Evolutionary conservation across 306 rosid genomes (phyloP).

Genomic region (Datisca glomerata): DNA sequence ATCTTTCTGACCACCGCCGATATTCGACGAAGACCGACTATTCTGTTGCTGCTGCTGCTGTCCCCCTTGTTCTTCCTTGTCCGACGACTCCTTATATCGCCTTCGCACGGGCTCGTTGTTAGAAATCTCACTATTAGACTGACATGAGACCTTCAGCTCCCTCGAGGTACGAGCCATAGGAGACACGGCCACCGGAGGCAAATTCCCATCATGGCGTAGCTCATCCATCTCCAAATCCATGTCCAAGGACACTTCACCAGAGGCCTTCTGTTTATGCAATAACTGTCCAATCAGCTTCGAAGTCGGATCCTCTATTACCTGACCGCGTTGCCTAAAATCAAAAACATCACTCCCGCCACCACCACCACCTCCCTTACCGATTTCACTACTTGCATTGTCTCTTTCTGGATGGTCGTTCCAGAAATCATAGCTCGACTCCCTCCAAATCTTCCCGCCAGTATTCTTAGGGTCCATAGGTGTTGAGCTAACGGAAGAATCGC

Average conservation of each 20-base stretch:
- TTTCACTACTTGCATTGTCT: background rate
- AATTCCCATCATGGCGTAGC: slow-evolving; percentile 24
- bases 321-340: slow-evolving; percentile 20
- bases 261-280: slow-evolving; percentile 52
- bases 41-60: slow-evolving; percentile 24
- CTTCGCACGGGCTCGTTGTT: slow-evolving; percentile 31
- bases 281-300: slow-evolving; percentile 62
- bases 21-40: slow-evolving; percentile 13
- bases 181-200: slow-evolving; percentile 47
- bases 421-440: slow-evolving; percentile 47
- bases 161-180: slow-evolving; percentile 20
- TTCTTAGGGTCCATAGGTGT: background rate
- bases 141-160: slow-evolving; percentile 57
- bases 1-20: background rate
- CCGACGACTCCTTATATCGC: slow-evolving; percentile 25
- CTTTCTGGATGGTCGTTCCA: slow-evolving; percentile 22
- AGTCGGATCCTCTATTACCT: slow-evolving; percentile 52
- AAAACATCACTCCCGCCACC: slow-evolving; percentile 16
- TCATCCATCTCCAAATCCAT: slow-evolving; percentile 98
- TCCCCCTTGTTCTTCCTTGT: slow-evolving; percentile 5
- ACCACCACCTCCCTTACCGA: background rate
- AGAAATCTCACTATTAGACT: slow-evolving; percentile 16
- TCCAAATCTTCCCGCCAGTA: slow-evolving; percentile 21
- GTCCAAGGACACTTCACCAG: slow-evolving; percentile 63
- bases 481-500: slow-evolving; percentile 2